phyloP scores from a whole-genome alignment of 306 rosid genomes.

The Senna siamea region DNA sequence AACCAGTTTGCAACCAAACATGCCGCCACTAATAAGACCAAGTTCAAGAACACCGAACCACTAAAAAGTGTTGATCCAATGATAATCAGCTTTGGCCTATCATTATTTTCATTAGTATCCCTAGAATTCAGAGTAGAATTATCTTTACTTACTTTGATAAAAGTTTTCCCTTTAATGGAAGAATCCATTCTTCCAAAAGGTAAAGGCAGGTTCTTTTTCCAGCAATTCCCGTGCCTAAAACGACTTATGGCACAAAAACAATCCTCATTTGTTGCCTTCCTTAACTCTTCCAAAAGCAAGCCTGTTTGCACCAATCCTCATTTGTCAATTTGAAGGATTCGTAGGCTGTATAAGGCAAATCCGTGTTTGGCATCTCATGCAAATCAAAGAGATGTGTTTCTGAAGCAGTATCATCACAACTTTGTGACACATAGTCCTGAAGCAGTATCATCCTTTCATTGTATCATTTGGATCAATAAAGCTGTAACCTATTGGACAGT shows the following conservation, averaged over 20 bases:
- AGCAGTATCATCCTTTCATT: constrained; percentile 47
- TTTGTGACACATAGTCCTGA: constrained; percentile 39
- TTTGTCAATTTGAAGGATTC: not conserved
- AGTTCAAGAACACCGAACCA: not conserved
- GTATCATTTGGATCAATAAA: constrained; percentile 45
- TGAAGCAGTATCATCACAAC: constrained; percentile 34
- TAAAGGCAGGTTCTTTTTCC: constrained; percentile 7
- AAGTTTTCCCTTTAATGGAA: not conserved
- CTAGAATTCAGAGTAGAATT: not conserved
- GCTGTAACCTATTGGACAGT: constrained; percentile 41
- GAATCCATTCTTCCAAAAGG: constrained; percentile 3
- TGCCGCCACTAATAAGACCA: not conserved
- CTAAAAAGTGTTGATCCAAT: constrained; percentile 22
- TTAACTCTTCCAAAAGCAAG: too few species aligned
- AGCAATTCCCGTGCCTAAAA: not conserved
- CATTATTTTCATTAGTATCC: not conserved
- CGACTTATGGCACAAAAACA: constrained; percentile 26
- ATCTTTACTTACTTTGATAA: constrained; percentile 29
- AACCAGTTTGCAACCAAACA: not conserved
- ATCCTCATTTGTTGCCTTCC: too few species aligned
- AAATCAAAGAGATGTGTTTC: constrained; percentile 32
- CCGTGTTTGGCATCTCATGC: not conserved
- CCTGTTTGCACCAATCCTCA: constrained; percentile 43
- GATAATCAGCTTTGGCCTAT: constrained; percentile 5
- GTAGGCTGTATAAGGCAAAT: constrained; percentile 16